Percentiles rank a stretch among this genome's conserved stretches.
Evolutionary conservation across 2,329 filamentous ascomycete genomes (phyloP).

Genomic region (Coniochaeta hoffmannii): DNA sequence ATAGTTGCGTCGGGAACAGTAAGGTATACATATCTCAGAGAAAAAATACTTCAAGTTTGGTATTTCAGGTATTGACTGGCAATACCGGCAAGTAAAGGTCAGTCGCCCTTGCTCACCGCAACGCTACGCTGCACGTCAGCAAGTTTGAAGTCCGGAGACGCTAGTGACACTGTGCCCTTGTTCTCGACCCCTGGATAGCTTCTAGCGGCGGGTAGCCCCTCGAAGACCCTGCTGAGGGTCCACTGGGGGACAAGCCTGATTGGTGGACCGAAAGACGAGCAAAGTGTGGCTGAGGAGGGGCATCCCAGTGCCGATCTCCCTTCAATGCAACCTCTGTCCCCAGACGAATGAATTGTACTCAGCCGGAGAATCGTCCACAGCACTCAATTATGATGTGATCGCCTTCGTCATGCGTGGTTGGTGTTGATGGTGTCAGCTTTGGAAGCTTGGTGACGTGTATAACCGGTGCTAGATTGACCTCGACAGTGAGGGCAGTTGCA

Average conservation of each 20-base stretch:
- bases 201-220: conserved; percentile 1
- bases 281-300: conserved; percentile 1
- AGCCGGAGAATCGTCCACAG: background rate
- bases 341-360: conserved; percentile 1
- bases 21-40: too few relatives aligned
- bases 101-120: too few relatives aligned
- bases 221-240: background rate
- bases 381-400: background rate
- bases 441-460: background rate
- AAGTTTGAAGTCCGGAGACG: background rate
- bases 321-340: background rate
- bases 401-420: background rate
- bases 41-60: too few relatives aligned
- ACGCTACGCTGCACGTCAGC: too few relatives aligned
- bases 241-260: background rate
- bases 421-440: background rate
- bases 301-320: conserved; percentile 2
- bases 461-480: background rate
- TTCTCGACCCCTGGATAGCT: background rate
- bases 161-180: background rate
- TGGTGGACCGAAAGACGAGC: background rate
- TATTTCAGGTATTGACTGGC: too few relatives aligned
- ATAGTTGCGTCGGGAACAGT: too few relatives aligned
- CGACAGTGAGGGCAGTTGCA: too few relatives aligned
- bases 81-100: too few relatives aligned